Conservation (phyloP, 1,284 basidiomycete genomes). For the Agroathelia rolfsii region DNA sequence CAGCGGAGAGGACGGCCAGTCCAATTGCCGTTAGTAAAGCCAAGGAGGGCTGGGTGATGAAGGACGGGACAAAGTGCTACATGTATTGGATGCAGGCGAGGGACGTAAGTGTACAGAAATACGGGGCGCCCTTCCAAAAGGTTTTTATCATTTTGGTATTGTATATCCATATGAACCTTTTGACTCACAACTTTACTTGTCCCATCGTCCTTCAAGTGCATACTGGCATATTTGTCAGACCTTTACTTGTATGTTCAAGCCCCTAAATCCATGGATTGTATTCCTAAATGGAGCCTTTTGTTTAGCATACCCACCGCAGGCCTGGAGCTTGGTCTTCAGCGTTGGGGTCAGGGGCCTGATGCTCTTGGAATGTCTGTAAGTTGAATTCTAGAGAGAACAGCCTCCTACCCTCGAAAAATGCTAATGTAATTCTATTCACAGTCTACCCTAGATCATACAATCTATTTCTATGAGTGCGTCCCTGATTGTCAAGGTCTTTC, state of each 20-base stretch:
- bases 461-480: constrained; percentile 72
- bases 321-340: constrained; percentile 56
- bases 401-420: constrained; percentile 3
- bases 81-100: constrained; percentile 81
- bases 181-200: too few species aligned
- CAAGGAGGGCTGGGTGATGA: constrained; percentile 23
- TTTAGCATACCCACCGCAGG: constrained; percentile 57
- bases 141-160: constrained; percentile 23
- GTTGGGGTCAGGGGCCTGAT: constrained; percentile 34
- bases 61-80: constrained; percentile 39
- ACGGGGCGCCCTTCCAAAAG: constrained; percentile 72
- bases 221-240: constrained; percentile 82
- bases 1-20: constrained; percentile 52
- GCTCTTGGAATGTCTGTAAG: constrained; percentile 64
- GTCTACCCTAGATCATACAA: constrained; percentile 80
- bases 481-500: too few species aligned
- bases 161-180: too few species aligned
- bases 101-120: constrained; percentile 44
- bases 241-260: constrained; percentile 54
- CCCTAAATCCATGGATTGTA: too few species aligned
- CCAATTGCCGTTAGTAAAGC: constrained; percentile 60
- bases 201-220: constrained; percentile 43
- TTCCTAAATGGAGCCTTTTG: constrained; percentile 5
- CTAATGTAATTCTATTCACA: constrained; percentile 18
- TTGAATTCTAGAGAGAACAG: constrained; percentile 8